These are phyloP conservation scores for Uronychia setigera DNA, from an alignment of 73 alveolate species.

Conservation along the genomic window DNA sequence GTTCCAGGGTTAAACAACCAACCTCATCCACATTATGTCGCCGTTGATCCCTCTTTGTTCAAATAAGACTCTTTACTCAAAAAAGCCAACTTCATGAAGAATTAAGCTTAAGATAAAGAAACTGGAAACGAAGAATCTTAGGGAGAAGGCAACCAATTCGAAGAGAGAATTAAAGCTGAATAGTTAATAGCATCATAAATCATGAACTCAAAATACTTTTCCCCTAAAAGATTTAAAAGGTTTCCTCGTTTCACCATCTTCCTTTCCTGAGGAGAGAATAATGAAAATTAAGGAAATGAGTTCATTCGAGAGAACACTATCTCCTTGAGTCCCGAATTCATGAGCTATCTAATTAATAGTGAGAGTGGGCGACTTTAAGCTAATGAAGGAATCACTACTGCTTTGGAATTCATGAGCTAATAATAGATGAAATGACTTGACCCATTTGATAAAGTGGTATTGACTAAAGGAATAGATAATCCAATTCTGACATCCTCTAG, in stretches of 20 bases:
- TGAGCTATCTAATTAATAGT: conserved; percentile 21
- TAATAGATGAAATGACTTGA: conserved; percentile 3
- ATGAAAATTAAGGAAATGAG: conserved; percentile 4
- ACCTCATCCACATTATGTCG: not conserved
- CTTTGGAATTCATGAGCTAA: not conserved
- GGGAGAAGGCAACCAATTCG: too few species aligned
- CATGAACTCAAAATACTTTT: not conserved
- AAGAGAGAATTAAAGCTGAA: not conserved
- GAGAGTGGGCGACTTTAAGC: conserved; percentile 1
- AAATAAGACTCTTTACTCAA: not conserved
- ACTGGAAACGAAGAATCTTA: not conserved
- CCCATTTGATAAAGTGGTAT: conserved; percentile 46
- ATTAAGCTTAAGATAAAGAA: not conserved
- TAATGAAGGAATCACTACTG: not conserved
- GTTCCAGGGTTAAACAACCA: not conserved
- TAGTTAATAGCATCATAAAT: not conserved
- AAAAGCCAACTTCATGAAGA: not conserved
- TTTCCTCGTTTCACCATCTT: conserved; percentile 57
- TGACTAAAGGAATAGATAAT: conserved; percentile 49
- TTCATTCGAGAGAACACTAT: conserved; percentile 37
- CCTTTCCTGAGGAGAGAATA: conserved; percentile 30
- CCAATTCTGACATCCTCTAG: conserved; percentile 40
- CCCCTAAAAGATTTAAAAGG: conserved; percentile 42
- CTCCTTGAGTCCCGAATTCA: conserved; percentile 44
- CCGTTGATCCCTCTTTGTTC: not conserved